Evolutionary conservation across 1,284 basidiomycete species (phyloP), one percentile per base, ranked within the genome.

Genomic region (Boletus mariae): DNA sequence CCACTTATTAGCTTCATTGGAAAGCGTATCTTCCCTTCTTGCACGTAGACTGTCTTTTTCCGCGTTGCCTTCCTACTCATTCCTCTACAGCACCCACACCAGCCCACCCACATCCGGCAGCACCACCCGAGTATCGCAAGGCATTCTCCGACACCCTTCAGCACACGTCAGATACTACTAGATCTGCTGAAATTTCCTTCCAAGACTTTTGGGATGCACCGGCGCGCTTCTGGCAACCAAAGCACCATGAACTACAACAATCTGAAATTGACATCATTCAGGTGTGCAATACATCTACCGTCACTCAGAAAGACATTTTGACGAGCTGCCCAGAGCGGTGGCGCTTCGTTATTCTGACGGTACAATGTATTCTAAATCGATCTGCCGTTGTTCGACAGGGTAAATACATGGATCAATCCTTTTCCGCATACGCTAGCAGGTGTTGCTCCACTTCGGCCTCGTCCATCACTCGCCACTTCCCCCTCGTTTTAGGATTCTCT

Each of bases 351-450:
- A 52, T 72, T 73, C 57, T 76, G 64, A 74, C 56, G n/a, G 23
- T 32, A 51, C 37, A 28, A 41, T 43, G 23, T 40, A 35, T 13
- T 37, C 32, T 43, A 41, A 49, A 51, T 42, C 37, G 35, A 44
- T 13, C 46, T 25, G 23, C 32, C 15, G 9, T n/a, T 5, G 20
- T 23, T 35, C 15, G 9, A 32, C 20, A 26, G 40, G 41, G 48
- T 49, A 49, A 47, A 59, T 55, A 57, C 52, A 51, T 44, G 32
- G 32, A 53, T 74, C 61, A 95, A 73, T 97, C 94, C 76, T 92
- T 95, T 82, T 98, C 94, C 38, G 92, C 93, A 57, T 96, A 94
- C 56, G 92, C 87, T 53, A 94, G 75, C 71, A 97, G 73, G 74
- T 94, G 86, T 65, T 84, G 77, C 70, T 94, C 92, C 48, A 94